A percentile compares a stretch with the other conserved stretches of the same genome.
phyloP scores from a whole-genome alignment of 768 basidiomycete genomes.

The Candolleomyces efflorescens region DNA sequence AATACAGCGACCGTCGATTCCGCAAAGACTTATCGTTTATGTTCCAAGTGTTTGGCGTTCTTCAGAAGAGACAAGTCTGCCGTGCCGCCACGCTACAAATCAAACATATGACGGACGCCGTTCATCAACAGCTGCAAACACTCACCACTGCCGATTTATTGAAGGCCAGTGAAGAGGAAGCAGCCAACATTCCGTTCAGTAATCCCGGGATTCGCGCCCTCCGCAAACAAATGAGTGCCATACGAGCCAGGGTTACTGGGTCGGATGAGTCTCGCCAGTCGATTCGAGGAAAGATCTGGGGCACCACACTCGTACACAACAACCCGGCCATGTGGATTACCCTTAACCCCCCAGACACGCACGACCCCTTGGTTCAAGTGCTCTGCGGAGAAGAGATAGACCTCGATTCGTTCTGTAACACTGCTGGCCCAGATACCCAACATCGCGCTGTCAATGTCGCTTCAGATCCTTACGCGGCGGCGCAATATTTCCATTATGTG shows the following conservation, averaged over 20 bases:
- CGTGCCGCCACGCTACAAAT: slow-evolving; percentile 27
- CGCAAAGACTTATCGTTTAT: slow-evolving; percentile 21
- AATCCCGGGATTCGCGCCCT: slow-evolving; percentile 24
- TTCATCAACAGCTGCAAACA: slow-evolving; percentile 15
- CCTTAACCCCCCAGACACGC: slow-evolving; percentile 34
- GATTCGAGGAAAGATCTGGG: slow-evolving; percentile 32
- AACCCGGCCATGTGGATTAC: slow-evolving; percentile 40
- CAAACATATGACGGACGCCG: slow-evolving; percentile 15
- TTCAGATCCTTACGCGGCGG: slow-evolving; percentile 35
- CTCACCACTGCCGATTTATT: slow-evolving; percentile 25
- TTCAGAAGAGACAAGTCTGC: slow-evolving; percentile 24
- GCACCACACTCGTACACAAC: slow-evolving; percentile 20
- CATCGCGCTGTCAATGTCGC: slow-evolving; percentile 25
- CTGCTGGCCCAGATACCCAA: slow-evolving; percentile 18
- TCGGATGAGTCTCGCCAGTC: slow-evolving; percentile 26
- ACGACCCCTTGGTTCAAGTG: slow-evolving; percentile 42
- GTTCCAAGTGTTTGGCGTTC: slow-evolving; percentile 26
- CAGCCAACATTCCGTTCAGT: slow-evolving; percentile 6
- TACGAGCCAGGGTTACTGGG: slow-evolving; percentile 21
- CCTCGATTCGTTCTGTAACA: slow-evolving; percentile 29
- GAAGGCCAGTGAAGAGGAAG: slow-evolving; percentile 32
- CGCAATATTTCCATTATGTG: slow-evolving; percentile 35
- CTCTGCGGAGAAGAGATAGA: slow-evolving; percentile 40
- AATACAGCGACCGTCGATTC: slow-evolving; percentile 26
- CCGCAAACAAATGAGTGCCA: slow-evolving; percentile 20